phyloP scores from a whole-genome alignment of 75 land plant genomes.

The Selaginella tamariscina region DNA sequence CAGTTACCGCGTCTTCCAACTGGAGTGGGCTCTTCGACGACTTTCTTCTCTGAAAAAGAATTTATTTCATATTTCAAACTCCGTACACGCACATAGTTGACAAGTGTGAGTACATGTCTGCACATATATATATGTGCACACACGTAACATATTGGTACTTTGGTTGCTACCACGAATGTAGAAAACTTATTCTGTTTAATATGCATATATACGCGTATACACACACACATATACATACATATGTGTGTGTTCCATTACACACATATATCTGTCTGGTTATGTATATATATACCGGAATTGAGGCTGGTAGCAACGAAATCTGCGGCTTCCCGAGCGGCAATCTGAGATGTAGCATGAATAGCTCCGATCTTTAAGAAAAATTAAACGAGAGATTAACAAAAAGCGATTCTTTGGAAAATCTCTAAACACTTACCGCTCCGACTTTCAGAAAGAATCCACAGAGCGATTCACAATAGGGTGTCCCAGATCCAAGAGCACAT shows the following conservation, averaged over 20 bases:
- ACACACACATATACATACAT: not conserved
- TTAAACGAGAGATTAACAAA: not conserved
- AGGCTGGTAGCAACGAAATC: constrained; percentile 21
- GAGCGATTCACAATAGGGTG: not conserved
- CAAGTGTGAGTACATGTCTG: too few relatives aligned
- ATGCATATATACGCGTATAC: not conserved
- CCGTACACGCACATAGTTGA: too few relatives aligned
- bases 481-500: not conserved
- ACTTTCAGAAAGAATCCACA: not conserved
- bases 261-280: too few relatives aligned
- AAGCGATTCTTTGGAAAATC: constrained; percentile 28
- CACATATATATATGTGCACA: too few relatives aligned
- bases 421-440: constrained; percentile 11
- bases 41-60: not conserved
- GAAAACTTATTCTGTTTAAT: not conserved
- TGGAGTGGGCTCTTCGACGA: not conserved
- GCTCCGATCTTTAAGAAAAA: not conserved
- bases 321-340: constrained; percentile 24
- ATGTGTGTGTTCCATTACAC: not conserved
- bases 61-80: too few relatives aligned
- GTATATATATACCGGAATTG: not conserved
- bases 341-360: constrained; percentile 4
- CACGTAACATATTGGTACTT: too few relatives aligned
- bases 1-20: not conserved
- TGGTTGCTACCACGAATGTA: not conserved